Evolutionary conservation across 805 yeast genomes (phyloP).

Genomic region (Pichia heedii): DNA sequence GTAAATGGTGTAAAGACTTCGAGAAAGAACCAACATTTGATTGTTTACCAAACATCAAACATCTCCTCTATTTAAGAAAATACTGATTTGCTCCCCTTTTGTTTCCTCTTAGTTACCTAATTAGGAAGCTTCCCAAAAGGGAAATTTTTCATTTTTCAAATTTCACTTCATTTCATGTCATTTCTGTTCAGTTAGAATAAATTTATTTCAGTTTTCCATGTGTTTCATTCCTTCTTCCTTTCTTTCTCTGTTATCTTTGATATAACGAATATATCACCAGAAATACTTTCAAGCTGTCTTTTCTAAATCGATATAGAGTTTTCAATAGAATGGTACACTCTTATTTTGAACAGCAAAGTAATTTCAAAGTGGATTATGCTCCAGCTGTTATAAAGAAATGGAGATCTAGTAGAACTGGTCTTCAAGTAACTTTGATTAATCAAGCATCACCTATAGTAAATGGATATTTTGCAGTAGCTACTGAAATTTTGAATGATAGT

Average conservation of each 20-base stretch:
- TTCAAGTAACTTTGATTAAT: constrained; percentile 67
- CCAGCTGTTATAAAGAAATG: constrained; percentile 67
- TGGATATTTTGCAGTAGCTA: constrained; percentile 94
- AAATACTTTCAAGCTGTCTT: no score
- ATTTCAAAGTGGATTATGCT: constrained; percentile 65
- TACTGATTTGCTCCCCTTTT: no score
- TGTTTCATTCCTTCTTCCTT: background rate
- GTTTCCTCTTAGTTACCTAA: no score
- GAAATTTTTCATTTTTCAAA: no score
- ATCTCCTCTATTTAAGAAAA: no score
- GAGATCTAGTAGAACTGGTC: constrained; percentile 71
- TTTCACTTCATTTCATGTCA: background rate
- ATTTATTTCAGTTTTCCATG: no score
- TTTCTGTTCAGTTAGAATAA: no score
- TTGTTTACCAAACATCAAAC: no score
- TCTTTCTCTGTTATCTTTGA: background rate
- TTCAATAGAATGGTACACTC: constrained; percentile 15
- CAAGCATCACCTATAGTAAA: constrained; percentile 81
- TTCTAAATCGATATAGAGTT: background rate
- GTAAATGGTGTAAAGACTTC: no score
- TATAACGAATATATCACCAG: no score
- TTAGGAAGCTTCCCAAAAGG: no score
- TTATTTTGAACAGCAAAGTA: constrained; percentile 34
- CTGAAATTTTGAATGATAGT: constrained; percentile 78
- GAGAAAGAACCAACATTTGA: no score